Conservation (phyloP, 2,329 filamentous ascomycete genomes). For the Juglanconis juglandina region DNA sequence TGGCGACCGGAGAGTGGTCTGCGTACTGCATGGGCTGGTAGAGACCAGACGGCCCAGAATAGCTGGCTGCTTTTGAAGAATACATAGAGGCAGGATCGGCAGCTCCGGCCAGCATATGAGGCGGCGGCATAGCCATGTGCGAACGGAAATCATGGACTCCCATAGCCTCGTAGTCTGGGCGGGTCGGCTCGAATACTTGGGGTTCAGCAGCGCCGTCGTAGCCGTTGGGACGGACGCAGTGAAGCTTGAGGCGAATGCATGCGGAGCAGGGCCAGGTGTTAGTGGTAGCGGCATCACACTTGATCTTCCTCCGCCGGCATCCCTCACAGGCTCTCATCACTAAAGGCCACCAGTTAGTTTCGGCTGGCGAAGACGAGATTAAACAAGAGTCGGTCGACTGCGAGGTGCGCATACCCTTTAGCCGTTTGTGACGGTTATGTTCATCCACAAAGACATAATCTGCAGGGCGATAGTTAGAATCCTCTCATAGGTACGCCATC, state of each 20-base stretch:
- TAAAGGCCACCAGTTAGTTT: constrained; percentile 32
- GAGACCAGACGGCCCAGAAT: constrained; percentile 41
- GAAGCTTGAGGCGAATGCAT: constrained; percentile 85
- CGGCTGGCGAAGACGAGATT: background rate
- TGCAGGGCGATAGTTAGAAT: constrained; percentile 39
- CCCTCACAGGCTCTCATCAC: constrained; percentile 98
- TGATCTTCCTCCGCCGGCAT: constrained; percentile 92
- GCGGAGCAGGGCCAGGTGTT: constrained; percentile 97
- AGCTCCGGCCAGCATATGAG: constrained; percentile 40
- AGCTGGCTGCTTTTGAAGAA: constrained; percentile 42
- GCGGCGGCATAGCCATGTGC: constrained; percentile 46
- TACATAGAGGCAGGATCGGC: constrained; percentile 46
- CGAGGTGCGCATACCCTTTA: constrained; percentile 67
- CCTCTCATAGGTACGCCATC: background rate
- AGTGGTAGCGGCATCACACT: constrained; percentile 94
- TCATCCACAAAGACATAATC: constrained; percentile 99
- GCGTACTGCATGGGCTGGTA: constrained; percentile 48
- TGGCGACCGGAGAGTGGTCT: constrained; percentile 41
- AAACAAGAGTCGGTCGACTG: background rate
- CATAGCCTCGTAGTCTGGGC: constrained; percentile 38
- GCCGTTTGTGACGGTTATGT: constrained; percentile 93
- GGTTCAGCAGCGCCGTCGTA: constrained; percentile 58
- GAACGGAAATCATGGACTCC: constrained; percentile 47
- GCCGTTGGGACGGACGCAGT: constrained; percentile 85
- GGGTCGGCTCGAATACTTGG: constrained; percentile 43